Percentiles rank a stretch among this genome's conserved stretches.
phyloP scores from a whole-genome alignment of 805 yeast genomes.

The Spathaspora girioi region DNA sequence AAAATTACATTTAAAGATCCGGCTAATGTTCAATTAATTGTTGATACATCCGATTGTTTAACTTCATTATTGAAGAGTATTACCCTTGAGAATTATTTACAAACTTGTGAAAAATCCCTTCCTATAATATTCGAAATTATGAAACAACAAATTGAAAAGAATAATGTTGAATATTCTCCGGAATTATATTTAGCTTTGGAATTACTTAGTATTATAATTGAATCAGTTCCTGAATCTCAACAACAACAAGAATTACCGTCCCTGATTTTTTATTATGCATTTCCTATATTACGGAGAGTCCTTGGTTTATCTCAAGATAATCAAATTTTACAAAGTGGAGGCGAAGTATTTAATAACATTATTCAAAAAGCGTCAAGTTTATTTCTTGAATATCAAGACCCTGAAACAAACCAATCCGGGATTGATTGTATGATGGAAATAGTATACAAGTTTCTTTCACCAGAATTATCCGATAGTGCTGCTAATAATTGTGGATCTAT shows the following conservation, averaged over 20 bases:
- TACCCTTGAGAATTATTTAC: conserved; percentile 40
- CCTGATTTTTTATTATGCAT: conserved; percentile 38
- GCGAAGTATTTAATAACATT: conserved; percentile 67
- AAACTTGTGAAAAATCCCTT: conserved; percentile 48
- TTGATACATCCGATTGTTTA: conserved; percentile 68
- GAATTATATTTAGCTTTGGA: conserved; percentile 58
- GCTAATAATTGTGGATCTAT: conserved; percentile 74
- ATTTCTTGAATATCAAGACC: conserved; percentile 29
- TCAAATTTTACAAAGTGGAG: conserved; percentile 71
- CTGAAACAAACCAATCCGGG: conserved; percentile 37
- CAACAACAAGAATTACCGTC: conserved; percentile 24
- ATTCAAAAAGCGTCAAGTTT: conserved; percentile 38
- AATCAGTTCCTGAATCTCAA: conserved; percentile 30
- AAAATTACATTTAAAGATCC: conserved; percentile 69
- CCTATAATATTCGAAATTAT: conserved; percentile 45
- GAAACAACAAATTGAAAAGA: conserved; percentile 18
- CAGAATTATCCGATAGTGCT: conserved; percentile 73
- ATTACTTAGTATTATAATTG: conserved; percentile 48
- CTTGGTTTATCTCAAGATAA: conserved; percentile 58
- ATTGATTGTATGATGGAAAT: conserved; percentile 56
- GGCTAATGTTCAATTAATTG: conserved; percentile 64
- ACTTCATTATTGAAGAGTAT: conserved; percentile 53
- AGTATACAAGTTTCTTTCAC: conserved; percentile 66
- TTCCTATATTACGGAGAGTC: conserved; percentile 40
- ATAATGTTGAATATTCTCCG: conserved; percentile 51